Percentiles rank a stretch among this genome's conserved stretches.
Evolutionary conservation across 2,329 filamentous ascomycete species (phyloP).

Genomic region (Dothidotthia symphoricarpi): DNA sequence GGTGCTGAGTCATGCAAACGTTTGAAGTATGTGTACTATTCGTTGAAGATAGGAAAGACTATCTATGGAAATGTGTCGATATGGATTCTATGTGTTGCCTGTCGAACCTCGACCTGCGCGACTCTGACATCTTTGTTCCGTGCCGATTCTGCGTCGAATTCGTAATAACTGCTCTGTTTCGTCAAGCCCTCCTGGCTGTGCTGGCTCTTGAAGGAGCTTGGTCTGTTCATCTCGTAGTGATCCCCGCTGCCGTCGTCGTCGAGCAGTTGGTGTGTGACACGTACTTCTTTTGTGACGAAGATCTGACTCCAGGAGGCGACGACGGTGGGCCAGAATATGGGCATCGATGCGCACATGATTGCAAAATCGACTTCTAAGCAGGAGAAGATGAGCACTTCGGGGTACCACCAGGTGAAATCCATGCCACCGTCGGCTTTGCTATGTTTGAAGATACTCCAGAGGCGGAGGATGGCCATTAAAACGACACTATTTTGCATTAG

Average conservation of each 20-base stretch:
- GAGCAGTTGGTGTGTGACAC: slow-evolving; percentile 26
- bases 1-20: too few relatives aligned
- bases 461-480: slow-evolving; percentile 29
- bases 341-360: slow-evolving; percentile 39
- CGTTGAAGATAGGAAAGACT: too few relatives aligned
- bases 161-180: slow-evolving; percentile 9
- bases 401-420: slow-evolving; percentile 37
- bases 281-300: slow-evolving; percentile 37
- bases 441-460: slow-evolving; percentile 28
- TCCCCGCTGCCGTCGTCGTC: slow-evolving; percentile 6
- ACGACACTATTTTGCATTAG: slow-evolving; percentile 23
- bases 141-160: slow-evolving; percentile 10
- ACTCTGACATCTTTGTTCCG: slow-evolving; percentile 1
- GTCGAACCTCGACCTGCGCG: too few relatives aligned
- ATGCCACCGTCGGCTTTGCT: slow-evolving; percentile 11
- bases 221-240: slow-evolving; percentile 21
- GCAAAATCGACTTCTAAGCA: slow-evolving; percentile 38
- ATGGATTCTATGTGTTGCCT: too few relatives aligned
- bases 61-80: too few relatives aligned
- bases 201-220: slow-evolving; percentile 20
- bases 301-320: slow-evolving; percentile 30
- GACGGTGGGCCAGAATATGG: slow-evolving; percentile 40
- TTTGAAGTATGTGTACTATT: too few relatives aligned
- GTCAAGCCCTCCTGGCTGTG: slow-evolving; percentile 24
- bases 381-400: slow-evolving; percentile 29